Conservation (phyloP, 1,284 basidiomycete species). For the Mycena sp. region DNA sequence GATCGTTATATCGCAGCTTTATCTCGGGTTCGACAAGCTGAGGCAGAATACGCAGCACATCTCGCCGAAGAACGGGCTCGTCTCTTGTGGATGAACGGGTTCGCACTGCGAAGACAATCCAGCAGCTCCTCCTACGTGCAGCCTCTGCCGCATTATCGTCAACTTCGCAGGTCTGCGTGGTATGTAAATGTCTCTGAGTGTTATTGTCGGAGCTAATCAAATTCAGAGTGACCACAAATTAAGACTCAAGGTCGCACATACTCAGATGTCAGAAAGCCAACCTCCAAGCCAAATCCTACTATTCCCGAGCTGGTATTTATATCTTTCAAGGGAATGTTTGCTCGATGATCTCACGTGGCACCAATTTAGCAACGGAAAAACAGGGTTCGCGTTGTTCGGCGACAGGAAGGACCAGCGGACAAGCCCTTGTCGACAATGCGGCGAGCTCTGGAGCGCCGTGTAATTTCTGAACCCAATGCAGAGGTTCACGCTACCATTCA, state of each 20-base stretch:
- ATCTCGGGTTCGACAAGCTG: constrained; percentile 10
- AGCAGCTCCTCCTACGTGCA: constrained; percentile 3
- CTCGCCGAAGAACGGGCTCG: constrained; percentile 13
- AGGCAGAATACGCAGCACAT: constrained; percentile 15
- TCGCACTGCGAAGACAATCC: background rate
- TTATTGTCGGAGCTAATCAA: no score
- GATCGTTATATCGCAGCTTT: constrained; percentile 13
- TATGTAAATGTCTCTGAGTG: background rate
- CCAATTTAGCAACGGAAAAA: constrained; percentile 6
- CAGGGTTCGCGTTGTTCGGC: constrained; percentile 1
- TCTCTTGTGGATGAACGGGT: constrained; percentile 2
- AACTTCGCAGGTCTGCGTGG: background rate
- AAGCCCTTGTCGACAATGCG: background rate
- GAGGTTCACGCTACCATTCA: constrained; percentile 20
- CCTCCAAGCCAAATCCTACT: background rate
- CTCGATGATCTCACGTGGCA: background rate
- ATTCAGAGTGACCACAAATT: background rate
- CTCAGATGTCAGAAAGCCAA: background rate
- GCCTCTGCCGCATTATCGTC: background rate
- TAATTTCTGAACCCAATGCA: constrained; percentile 4
- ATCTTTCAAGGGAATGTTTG: background rate
- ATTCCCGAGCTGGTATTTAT: constrained; percentile 5
- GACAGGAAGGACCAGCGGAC: background rate
- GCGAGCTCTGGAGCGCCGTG: constrained; percentile 6
- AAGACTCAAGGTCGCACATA: background rate